Evolutionary conservation across 768 basidiomycete genomes (phyloP).

Genomic region (Pleurotus sapidus): DNA sequence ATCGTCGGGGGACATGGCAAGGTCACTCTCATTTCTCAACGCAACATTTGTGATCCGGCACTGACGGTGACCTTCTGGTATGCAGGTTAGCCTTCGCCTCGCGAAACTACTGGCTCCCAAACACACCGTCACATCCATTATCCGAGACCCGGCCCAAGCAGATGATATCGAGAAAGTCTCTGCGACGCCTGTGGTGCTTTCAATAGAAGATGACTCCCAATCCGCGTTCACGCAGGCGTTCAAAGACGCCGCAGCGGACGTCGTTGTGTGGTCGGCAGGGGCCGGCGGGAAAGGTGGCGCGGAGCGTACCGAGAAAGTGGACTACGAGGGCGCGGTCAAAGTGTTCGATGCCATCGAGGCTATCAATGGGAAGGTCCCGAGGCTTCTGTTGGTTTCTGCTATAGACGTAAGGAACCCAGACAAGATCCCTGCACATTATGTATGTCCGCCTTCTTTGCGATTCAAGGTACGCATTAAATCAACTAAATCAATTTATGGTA

Average conservation of each 20-base stretch:
- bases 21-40: constrained; percentile 20
- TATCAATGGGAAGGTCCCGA: constrained; percentile 42
- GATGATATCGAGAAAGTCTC: constrained; percentile 40
- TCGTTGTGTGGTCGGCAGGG: constrained; percentile 47
- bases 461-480: too few species aligned
- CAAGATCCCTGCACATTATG: constrained; percentile 50
- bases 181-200: constrained; percentile 49
- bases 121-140: constrained; percentile 51
- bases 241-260: constrained; percentile 26
- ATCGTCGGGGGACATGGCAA: constrained; percentile 56
- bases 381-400: constrained; percentile 58
- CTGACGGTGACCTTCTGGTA: too few species aligned
- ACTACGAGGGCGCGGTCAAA: constrained; percentile 65
- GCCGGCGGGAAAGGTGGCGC: constrained; percentile 59
- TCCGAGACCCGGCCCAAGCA: constrained; percentile 45
- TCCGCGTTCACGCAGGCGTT: constrained; percentile 46
- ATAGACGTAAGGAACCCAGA: constrained; percentile 53
- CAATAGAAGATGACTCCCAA: constrained; percentile 50
- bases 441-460: too few species aligned
- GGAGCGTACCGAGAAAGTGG: constrained; percentile 53
- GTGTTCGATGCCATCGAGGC: constrained; percentile 66
- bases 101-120: constrained; percentile 42
- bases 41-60: too few species aligned
- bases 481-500: too few species aligned
- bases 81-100: constrained; percentile 45